A percentile compares a stretch with the other conserved stretches of the same genome.
Evolutionary conservation across 371 early-diverging fungal genomes (phyloP).

Genomic region (Apophysomyces ossiformis): DNA sequence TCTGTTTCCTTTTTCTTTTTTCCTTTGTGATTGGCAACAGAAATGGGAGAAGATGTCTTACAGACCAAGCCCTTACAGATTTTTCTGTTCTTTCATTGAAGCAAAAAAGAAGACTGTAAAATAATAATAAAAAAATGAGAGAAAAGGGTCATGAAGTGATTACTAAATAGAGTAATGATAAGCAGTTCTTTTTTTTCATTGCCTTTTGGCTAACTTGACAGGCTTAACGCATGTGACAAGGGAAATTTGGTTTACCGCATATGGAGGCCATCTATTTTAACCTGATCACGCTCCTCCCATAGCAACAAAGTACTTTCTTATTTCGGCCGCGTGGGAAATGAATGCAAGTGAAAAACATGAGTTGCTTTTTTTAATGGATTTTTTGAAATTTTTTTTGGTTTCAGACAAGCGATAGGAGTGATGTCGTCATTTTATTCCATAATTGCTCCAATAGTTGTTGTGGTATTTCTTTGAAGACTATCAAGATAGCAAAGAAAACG

Average conservation of each 20-base stretch:
- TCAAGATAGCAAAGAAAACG: slow-evolving; percentile 6
- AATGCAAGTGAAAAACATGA: slow-evolving; percentile 11
- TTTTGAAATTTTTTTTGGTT: neutral
- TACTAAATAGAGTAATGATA: slow-evolving; percentile 6
- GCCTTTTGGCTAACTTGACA: slow-evolving; percentile 16
- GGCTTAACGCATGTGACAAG: slow-evolving; percentile 25
- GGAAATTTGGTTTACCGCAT: slow-evolving; percentile 15
- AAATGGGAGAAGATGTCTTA: no score
- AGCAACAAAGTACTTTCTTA: slow-evolving; percentile 18
- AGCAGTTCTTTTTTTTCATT: slow-evolving; percentile 19
- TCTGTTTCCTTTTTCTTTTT: neutral
- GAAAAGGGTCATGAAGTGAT: slow-evolving; percentile 4
- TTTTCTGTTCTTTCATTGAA: slow-evolving; percentile 3
- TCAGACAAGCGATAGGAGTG: neutral
- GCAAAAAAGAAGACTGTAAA: slow-evolving; percentile 10
- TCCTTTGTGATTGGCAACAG: neutral
- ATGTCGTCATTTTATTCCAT: slow-evolving; percentile 8
- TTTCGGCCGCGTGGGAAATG: slow-evolving; percentile 34
- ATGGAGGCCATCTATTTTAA: slow-evolving; percentile 13
- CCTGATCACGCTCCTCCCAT: slow-evolving; percentile 33
- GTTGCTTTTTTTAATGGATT: slow-evolving; percentile 6
- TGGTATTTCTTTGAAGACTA: neutral
- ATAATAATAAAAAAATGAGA: slow-evolving; percentile 1
- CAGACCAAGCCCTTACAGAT: neutral
- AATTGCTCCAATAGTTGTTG: neutral